phyloP scores from a whole-genome alignment of 108 stramenopile genomes.

The Seminavis robusta region DNA sequence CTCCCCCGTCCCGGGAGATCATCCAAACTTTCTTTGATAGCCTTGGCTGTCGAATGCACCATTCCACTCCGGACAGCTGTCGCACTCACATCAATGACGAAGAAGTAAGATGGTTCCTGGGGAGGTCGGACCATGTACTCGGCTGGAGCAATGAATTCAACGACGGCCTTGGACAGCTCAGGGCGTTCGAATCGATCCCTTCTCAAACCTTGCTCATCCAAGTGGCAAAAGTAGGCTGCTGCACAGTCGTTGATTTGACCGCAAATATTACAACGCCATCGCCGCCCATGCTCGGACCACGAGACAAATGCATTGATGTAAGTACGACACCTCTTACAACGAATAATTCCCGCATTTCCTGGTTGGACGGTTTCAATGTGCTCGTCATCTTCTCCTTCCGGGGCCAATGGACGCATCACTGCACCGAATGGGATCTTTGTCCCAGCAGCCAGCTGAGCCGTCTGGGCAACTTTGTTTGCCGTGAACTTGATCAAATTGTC shows the following conservation, averaged over 20 bases:
- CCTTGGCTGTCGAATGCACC: slow-evolving; percentile 71
- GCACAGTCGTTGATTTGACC: slow-evolving; percentile 90
- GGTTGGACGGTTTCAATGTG: slow-evolving; percentile 88
- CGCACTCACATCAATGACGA: slow-evolving; percentile 93
- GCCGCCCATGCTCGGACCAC: slow-evolving; percentile 94
- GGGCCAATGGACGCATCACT: slow-evolving; percentile 79
- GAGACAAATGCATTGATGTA: slow-evolving; percentile 99
- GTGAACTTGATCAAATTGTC: slow-evolving; percentile 58
- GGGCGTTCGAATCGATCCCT: slow-evolving; percentile 88
- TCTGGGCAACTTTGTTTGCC: slow-evolving; percentile 49
- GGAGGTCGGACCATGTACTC: slow-evolving; percentile 99
- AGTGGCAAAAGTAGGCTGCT: slow-evolving; percentile 92
- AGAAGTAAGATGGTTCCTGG: slow-evolving; percentile 95
- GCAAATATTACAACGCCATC: slow-evolving; percentile 99
- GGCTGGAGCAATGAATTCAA: slow-evolving; percentile 91
- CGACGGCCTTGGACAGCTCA: slow-evolving; percentile 83
- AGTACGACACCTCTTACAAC: slow-evolving; percentile 96
- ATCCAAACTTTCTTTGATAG: slow-evolving; percentile 87
- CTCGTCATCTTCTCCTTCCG: slow-evolving; percentile 40
- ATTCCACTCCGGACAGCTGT: slow-evolving; percentile 86
- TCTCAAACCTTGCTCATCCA: slow-evolving; percentile 88
- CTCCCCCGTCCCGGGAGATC: slow-evolving; percentile 82
- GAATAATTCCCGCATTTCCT: slow-evolving; percentile 92
- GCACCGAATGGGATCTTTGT: slow-evolving; percentile 78
- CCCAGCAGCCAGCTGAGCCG: slow-evolving; percentile 41